Percentiles rank a stretch among this genome's conserved stretches.
Conservation (phyloP, 2,329 filamentous ascomycete species). For the Bipolaris victoriae region DNA sequence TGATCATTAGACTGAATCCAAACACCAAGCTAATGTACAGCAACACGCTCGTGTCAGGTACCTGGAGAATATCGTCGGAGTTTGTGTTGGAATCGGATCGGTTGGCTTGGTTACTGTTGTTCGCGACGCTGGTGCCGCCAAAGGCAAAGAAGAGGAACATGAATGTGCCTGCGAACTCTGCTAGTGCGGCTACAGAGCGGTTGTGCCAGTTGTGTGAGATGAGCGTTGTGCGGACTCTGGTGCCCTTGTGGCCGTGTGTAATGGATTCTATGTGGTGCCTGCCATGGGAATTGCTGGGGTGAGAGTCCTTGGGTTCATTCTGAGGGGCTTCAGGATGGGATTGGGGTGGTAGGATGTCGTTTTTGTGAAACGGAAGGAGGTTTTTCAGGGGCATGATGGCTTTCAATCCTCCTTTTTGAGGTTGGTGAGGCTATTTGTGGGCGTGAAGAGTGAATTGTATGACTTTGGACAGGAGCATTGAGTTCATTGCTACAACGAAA, state of each 20-base stretch:
- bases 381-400: too few relatives aligned
- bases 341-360: too few relatives aligned
- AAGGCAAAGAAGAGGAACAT: constrained; percentile 52
- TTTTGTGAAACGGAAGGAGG: too few relatives aligned
- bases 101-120: constrained; percentile 27
- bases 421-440: too few relatives aligned
- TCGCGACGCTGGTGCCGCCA: constrained; percentile 48
- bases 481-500: too few relatives aligned
- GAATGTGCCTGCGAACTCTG: constrained; percentile 50
- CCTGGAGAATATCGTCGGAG: constrained; percentile 35
- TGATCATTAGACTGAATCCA: constrained; percentile 49
- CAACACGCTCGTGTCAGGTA: constrained; percentile 43
- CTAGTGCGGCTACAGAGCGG: constrained; percentile 44
- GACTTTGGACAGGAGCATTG: too few relatives aligned
- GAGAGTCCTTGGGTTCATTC: too few relatives aligned
- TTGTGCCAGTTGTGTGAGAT: constrained; percentile 36
- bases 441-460: too few relatives aligned
- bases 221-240: neutral
- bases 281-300: too few relatives aligned
- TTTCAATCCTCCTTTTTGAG: too few relatives aligned
- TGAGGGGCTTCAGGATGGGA: too few relatives aligned
- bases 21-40: constrained; percentile 49
- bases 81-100: constrained; percentile 14
- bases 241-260: neutral
- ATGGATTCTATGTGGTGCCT: too few relatives aligned